Evolutionary conservation across 345 rosid species (phyloP), one percentile per base, ranked within the genome.

Genomic region (Theobroma cacao): DNA sequence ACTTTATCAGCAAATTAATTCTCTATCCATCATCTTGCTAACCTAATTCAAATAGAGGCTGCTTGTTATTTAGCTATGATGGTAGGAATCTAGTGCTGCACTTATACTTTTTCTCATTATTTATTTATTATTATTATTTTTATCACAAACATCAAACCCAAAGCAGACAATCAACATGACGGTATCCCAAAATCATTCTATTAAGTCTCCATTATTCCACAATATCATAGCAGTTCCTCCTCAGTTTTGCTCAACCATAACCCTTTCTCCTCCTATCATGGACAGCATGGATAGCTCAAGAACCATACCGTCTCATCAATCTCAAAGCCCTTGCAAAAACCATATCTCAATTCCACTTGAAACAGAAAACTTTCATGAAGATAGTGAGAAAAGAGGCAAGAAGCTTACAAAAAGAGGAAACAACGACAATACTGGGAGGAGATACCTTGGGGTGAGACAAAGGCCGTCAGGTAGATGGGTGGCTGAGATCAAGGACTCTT

Each of bases 401-500:
- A 80, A 3, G 72, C 50, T 40, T 0, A 2, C 65, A 14, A 22
- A 36, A 14, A 33, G 7, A 61, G 56, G 17, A 5, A 63, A 15
- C 9, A 41, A 36, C 43, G 22, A 5, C 7, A 40, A 28, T 6
- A 34, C 26, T 1, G 76, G 65, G 50, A 82, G 74, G 78, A 84
- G 80, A 72, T 87, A 75, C 70, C 80, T 87, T 6, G 92, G 90
- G 61, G 92, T 87, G 70, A 87, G 92, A 70, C 92, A 89, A 66
- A 81, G 92, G 70, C 89, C 90, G 0, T 89, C 92, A 0, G 90
- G 92, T 1, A 87, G 89, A 84, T 89, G 91, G 91, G 91, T 85
- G 7, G 90, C 91, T 5, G 91, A 89, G 76, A 89, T 89, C 77
- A 89, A 85, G 80, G 82, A 87, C 67, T 78, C 89, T 20, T 76